Evolutionary conservation across 2,329 filamentous ascomycete genomes (phyloP).

Genomic region (Davidsoniella eucalypti): DNA sequence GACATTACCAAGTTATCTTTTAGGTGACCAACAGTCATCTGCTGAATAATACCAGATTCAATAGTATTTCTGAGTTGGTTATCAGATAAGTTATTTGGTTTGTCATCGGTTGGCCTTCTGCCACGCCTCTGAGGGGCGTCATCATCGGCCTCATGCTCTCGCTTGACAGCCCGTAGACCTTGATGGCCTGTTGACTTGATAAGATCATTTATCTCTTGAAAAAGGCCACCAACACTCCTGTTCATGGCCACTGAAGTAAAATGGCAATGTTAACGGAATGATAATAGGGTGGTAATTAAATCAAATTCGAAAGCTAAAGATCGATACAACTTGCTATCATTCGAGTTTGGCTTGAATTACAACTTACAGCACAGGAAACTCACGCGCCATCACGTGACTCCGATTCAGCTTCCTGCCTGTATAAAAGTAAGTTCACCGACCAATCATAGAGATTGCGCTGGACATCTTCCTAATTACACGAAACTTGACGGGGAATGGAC

Average conservation of each 20-base stretch:
- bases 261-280: too few species aligned
- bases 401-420: too few species aligned
- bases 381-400: too few species aligned
- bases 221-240: conserved; percentile 67
- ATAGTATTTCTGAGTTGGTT: conserved; percentile 30
- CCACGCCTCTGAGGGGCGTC: conserved; percentile 30
- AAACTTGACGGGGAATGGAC: too few species aligned
- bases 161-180: neutral
- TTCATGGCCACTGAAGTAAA: conserved; percentile 46
- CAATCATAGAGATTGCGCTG: too few species aligned
- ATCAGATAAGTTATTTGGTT: conserved; percentile 24
- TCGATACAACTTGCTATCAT: too few species aligned
- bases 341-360: too few species aligned
- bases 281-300: too few species aligned
- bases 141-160: conserved; percentile 19
- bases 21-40: conserved; percentile 37
- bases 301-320: too few species aligned
- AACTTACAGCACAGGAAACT: too few species aligned
- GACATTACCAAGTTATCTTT: conserved; percentile 30
- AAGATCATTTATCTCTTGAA: conserved; percentile 55
- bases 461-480: too few species aligned
- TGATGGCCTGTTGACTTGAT: conserved; percentile 35
- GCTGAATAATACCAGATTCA: conserved; percentile 30
- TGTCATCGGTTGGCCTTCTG: conserved; percentile 20
- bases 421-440: too few species aligned